Evolutionary conservation across 768 basidiomycete species (phyloP).

Genomic region (Glaciozyma antarctica): DNA sequence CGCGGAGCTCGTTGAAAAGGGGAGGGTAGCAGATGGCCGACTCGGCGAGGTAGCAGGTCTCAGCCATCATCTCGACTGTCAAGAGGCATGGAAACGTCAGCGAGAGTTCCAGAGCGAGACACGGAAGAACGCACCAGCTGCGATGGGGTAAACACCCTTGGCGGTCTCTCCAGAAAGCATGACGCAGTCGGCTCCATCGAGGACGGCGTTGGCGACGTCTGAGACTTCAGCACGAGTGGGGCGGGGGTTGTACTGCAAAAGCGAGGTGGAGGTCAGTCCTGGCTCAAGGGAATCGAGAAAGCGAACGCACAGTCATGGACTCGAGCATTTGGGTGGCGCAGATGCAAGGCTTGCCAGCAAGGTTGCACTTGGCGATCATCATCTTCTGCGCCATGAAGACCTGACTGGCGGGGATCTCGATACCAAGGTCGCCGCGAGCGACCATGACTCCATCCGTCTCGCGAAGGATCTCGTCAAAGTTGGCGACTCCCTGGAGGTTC

Average conservation of each 20-base stretch:
- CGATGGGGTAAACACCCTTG: slow-evolving; percentile 90
- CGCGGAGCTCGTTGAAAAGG: slow-evolving; percentile 66
- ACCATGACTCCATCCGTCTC: slow-evolving; percentile 99
- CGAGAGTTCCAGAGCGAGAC: slow-evolving; percentile 1
- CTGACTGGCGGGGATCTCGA: slow-evolving; percentile 98
- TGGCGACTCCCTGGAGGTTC: slow-evolving; percentile 96
- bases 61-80: slow-evolving; percentile 96
- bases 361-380: slow-evolving; percentile 99
- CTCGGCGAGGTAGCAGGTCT: slow-evolving; percentile 95
- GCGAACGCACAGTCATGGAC: slow-evolving; percentile 38
- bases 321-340: slow-evolving; percentile 99
- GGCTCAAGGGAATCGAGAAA: not conserved
- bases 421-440: slow-evolving; percentile 96
- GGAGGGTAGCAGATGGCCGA: slow-evolving; percentile 90
- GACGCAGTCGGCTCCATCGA: slow-evolving; percentile 97
- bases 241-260: slow-evolving; percentile 68
- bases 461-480: slow-evolving; percentile 95
- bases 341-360: slow-evolving; percentile 93
- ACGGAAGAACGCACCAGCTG: slow-evolving; percentile 57
- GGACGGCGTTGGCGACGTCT: slow-evolving; percentile 97
- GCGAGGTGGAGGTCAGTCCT: slow-evolving; percentile 1
- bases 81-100: not conserved
- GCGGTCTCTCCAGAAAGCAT: slow-evolving; percentile 99
- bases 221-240: slow-evolving; percentile 98
- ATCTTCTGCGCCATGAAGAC: slow-evolving; percentile 99